Base-by-base conservation (phyloP, 768 basidiomycete species). In the Suillus brevipes region DNA sequence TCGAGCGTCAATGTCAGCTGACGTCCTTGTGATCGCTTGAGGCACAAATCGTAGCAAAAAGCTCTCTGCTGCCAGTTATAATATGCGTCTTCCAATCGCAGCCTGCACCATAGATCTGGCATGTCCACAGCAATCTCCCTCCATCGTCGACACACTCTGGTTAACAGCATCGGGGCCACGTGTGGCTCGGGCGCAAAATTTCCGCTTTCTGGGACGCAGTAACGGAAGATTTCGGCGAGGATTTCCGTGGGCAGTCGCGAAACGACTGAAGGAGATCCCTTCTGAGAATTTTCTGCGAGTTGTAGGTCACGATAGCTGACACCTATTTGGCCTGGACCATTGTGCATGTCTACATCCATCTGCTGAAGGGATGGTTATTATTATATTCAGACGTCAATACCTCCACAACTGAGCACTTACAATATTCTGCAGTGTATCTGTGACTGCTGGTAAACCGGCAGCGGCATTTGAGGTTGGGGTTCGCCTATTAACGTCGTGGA, bases 201-300 rank as follows among this genome's bases (percentile, higher is more conserved):
- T 47, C 5, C n/a, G 5, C n/a, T n/a, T 47, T n/a, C 45, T 10
- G 74, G 69, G 23, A 80, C 67, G 66, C 79, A 81, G 25, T 77
- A 25, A 25, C 25, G n/a, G 23, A 49, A 49, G 28, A 86, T 81
- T 71, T 84, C 80, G 31, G 79, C 76, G 34, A 79, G 77, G 6
- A 85, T 69, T 69, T 86, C 85, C 1, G 79, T 59, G 7, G 85
- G 84, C 6, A 86, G 72, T 8, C 69, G 66, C 60, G 75, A 70
- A 64, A 85, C 80, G 43, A 68, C 65, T 7, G 72, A 73, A 28
- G 70, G 38, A 2, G 73, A 67, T 4, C 68, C 66, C 9, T 31
- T 64, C 53, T 77, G 73, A 0, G 13, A 14, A 49, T 6, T 23
- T n/a, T 64, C 66, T 38, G 62, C 50, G 40, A 73, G 64, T 4